Evolutionary conservation across 2,329 filamentous ascomycete genomes (phyloP).

Genomic region (Cadophora sp.): DNA sequence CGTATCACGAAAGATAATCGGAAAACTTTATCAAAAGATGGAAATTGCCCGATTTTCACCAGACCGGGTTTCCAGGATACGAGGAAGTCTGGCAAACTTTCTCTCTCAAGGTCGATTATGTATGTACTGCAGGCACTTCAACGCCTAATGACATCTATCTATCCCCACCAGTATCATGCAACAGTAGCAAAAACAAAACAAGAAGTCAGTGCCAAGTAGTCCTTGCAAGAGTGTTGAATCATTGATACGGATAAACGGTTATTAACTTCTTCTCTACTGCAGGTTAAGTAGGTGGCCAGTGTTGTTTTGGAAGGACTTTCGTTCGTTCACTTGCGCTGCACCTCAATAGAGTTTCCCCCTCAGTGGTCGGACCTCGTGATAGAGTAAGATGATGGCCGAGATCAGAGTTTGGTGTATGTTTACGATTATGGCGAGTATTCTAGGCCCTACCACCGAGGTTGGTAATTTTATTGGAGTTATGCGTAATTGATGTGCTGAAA

Average conservation of each 20-base stretch:
- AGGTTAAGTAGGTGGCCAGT: background rate
- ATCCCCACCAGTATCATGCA: background rate
- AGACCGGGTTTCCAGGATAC: background rate
- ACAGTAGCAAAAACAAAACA: background rate
- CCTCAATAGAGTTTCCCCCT: conserved; percentile 1
- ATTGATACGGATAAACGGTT: background rate
- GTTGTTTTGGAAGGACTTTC: background rate
- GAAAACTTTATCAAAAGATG: too few species aligned
- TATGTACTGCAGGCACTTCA: background rate
- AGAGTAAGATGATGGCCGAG: background rate
- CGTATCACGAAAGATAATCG: too few species aligned
- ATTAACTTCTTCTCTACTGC: background rate
- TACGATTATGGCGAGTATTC: background rate
- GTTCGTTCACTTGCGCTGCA: background rate
- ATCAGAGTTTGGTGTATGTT: conserved; percentile 5
- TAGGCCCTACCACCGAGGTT: too few species aligned
- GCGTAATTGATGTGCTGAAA: too few species aligned
- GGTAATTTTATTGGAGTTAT: background rate
- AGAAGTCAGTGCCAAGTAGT: background rate
- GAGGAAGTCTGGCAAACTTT: background rate
- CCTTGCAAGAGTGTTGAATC: background rate
- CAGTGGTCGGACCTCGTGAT: conserved; percentile 3
- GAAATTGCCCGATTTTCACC: background rate
- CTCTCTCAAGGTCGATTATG: background rate
- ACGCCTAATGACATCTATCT: too few species aligned